A percentile compares a stretch with the other conserved stretches of the same genome.
Evolutionary conservation across 768 basidiomycete genomes (phyloP).

Genomic region (Leccinum olivaceopallidum): DNA sequence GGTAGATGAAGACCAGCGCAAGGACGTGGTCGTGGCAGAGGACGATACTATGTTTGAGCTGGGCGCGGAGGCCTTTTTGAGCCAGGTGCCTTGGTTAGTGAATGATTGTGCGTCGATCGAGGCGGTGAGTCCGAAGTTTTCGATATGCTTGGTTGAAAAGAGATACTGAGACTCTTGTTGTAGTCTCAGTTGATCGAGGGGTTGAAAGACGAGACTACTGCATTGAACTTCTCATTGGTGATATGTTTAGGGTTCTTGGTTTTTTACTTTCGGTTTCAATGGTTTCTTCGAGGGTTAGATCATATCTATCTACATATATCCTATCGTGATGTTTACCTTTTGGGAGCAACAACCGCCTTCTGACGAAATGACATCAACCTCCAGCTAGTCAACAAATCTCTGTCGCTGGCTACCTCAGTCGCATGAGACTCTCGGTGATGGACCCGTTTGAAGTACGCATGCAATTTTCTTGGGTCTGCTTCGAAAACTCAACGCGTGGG

Average conservation of each 20-base stretch:
- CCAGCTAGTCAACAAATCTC: too few species aligned
- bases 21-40: neutral
- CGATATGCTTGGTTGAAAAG: too few species aligned
- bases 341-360: too few species aligned
- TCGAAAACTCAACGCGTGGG: constrained; percentile 63
- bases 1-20: neutral
- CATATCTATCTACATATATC: too few species aligned
- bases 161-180: too few species aligned
- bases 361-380: too few species aligned
- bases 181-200: neutral
- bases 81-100: constrained; percentile 5
- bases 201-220: neutral
- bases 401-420: too few species aligned
- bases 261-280: neutral
- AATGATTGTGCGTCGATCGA: neutral
- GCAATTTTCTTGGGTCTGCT: constrained; percentile 63
- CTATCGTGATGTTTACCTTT: too few species aligned
- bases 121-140: too few species aligned
- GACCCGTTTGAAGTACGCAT: constrained; percentile 75
- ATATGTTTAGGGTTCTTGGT: neutral
- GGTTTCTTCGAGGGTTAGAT: too few species aligned
- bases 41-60: constrained; percentile 17
- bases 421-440: neutral
- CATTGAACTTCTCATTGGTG: too few species aligned
- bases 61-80: constrained; percentile 11